Evolutionary conservation across 2,329 filamentous ascomycete species (phyloP), one percentile per base, ranked within the genome.

Genomic region (Talaromyces sp.): DNA sequence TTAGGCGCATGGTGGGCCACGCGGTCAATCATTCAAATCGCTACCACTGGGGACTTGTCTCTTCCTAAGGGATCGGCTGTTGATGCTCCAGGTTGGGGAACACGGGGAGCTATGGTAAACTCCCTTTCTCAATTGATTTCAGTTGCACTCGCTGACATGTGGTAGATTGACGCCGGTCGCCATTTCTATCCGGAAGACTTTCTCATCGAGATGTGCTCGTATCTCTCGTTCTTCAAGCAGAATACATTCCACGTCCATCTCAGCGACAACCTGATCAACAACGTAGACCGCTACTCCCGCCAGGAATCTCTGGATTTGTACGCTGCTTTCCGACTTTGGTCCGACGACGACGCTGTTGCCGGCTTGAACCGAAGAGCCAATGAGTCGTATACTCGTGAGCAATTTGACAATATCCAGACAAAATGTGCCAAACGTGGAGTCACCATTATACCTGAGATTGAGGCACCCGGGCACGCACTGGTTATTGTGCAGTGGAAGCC

Each of bases 151-250:
- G 32, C 30, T 46, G 22, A 46, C 11, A 19, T 4, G 4, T 10
- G 10, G 17, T 36, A 46, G 43, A 71, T 85, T 5, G 83, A 86
- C 49, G 76, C 70, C 5, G 83, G 75, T 1, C 75, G 82, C 2
- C 81, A 85, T 60, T 85, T 77, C 63, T 85, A 85, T 58, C 78
- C 82, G 0, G 69, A 75, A 3, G 71, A 76, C n/a, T 85, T 83
- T 55, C 60, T 85, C 13, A 72, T 76, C 32, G 82, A 85, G 16
- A 69, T 85, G 58, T 85, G 83, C 66, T 75, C 78, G 0, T 85
- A 84, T 65, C 78, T 83, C 58, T 84, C 82, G 27, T 85, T 82
- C 63, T 85, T 83, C 70, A 85, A 85, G 61, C 78, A 84, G 58
- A 84, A 83, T 57, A 78, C 77, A 0, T 80, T 85, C 49, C 83